These are phyloP conservation scores for Cajanus cajan DNA, from an alignment of 306 rosid species.

Conservation along the genomic window DNA sequence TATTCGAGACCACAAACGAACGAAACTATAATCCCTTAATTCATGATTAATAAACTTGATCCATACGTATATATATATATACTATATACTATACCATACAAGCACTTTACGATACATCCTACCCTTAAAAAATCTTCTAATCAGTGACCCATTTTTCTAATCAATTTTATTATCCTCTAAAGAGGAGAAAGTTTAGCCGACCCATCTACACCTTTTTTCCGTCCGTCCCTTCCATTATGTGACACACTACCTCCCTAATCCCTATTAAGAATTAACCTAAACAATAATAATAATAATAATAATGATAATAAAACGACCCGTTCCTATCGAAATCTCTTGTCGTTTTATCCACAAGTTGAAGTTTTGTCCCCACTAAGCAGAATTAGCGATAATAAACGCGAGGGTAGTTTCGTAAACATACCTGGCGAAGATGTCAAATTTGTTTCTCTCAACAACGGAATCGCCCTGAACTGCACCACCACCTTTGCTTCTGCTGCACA, in stretches of 20 bases:
- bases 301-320: neutral
- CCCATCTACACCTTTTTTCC: neutral
- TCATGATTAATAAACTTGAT: neutral
- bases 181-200: conserved; percentile 6
- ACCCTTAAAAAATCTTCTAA: neutral
- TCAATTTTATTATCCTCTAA: neutral
- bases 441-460: neutral
- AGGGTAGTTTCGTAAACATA: conserved; percentile 8
- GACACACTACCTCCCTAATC: conserved; percentile 22
- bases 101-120: neutral
- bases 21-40: neutral
- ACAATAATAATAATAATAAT: no score
- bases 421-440: neutral
- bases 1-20: neutral
- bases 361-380: no score
- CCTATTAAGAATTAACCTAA: conserved; percentile 13
- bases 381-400: neutral
- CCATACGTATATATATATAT: neutral
- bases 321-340: conserved; percentile 27
- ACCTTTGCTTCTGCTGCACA: conserved; percentile 14
- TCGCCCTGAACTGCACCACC: neutral
- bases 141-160: neutral
- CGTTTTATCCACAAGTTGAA: conserved; percentile 1
- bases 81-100: neutral
- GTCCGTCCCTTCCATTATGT: neutral